These are phyloP conservation scores for Gonapodya sp. DNA, from an alignment of 192 early-diverging fungal species.

Conservation along the genomic window DNA sequence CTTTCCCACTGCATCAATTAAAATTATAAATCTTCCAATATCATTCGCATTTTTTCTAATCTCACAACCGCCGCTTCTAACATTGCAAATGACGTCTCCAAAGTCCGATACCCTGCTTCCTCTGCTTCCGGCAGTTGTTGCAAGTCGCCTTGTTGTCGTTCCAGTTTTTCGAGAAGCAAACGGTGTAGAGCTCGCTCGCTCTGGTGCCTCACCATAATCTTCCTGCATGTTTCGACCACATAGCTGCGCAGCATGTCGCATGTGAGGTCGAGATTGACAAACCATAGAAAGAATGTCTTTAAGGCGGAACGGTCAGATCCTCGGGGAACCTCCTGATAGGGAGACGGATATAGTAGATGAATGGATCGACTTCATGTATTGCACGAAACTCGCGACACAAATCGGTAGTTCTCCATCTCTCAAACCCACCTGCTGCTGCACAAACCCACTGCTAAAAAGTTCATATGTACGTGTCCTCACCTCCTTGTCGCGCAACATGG, in stretches of 20 bases:
- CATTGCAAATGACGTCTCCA: not conserved
- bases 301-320: slow-evolving; percentile 2
- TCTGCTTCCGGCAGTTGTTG: not conserved
- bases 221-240: not conserved
- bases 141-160: not conserved
- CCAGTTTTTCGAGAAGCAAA: not conserved
- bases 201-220: not conserved
- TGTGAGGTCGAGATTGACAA: not conserved
- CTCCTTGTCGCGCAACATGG: not conserved
- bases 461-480: not conserved
- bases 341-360: not conserved
- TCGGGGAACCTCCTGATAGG: not conserved
- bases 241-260: not conserved
- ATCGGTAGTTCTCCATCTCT: too few relatives aligned
- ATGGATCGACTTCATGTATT: not conserved
- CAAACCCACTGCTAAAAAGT: not conserved
- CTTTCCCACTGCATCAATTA: not conserved
- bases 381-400: not conserved
- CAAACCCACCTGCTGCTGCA: not conserved
- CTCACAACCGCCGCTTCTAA: not conserved
- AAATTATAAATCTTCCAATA: not conserved
- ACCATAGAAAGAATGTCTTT: slow-evolving; percentile 3
- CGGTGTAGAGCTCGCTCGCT: not conserved
- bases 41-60: not conserved
- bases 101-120: not conserved